A percentile compares a stretch with the other conserved stretches of the same genome.
phyloP scores from a whole-genome alignment of 345 rosid genomes.

The Gossypium mustelinum region DNA sequence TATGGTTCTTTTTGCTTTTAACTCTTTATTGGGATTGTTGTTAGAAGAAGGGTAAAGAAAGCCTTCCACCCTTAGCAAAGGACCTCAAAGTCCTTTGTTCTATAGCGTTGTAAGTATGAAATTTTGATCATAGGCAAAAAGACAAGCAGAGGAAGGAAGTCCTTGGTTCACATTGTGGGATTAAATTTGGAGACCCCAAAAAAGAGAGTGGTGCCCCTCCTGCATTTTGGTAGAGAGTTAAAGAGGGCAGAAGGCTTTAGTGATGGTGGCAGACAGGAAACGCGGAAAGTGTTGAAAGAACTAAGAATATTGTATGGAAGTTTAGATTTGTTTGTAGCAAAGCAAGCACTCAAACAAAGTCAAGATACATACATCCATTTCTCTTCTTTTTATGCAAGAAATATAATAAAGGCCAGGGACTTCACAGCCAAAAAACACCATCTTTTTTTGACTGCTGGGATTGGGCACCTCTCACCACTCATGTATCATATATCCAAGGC shows the following conservation, averaged over 20 bases:
- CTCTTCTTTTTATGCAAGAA: slow-evolving; percentile 46
- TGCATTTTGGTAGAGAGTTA: slow-evolving; percentile 8
- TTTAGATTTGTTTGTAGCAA: slow-evolving; percentile 9
- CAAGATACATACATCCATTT: slow-evolving; percentile 18
- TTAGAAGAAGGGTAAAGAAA: slow-evolving; percentile 11
- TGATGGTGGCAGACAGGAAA: slow-evolving; percentile 30
- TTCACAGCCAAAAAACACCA: background rate
- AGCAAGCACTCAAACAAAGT: background rate
- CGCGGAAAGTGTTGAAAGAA: slow-evolving; percentile 23
- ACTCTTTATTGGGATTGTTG: slow-evolving; percentile 22
- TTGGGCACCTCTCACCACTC: too few species aligned
- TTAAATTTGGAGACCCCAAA: too few species aligned
- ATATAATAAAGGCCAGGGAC: background rate
- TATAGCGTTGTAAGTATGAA: too few species aligned
- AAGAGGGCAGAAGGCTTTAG: background rate
- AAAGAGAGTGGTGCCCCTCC: background rate
- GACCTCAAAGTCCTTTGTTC: background rate
- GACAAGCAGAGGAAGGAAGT: too few species aligned
- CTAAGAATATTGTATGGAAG: background rate
- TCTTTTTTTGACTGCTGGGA: slow-evolving; percentile 1
- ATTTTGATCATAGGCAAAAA: too few species aligned
- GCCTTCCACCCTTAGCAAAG: slow-evolving; percentile 17
- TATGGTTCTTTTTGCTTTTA: background rate
- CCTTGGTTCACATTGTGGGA: background rate
- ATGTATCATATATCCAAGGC: too few species aligned